Conservation (phyloP, 768 basidiomycete genomes). For the Lactarius indigo region DNA sequence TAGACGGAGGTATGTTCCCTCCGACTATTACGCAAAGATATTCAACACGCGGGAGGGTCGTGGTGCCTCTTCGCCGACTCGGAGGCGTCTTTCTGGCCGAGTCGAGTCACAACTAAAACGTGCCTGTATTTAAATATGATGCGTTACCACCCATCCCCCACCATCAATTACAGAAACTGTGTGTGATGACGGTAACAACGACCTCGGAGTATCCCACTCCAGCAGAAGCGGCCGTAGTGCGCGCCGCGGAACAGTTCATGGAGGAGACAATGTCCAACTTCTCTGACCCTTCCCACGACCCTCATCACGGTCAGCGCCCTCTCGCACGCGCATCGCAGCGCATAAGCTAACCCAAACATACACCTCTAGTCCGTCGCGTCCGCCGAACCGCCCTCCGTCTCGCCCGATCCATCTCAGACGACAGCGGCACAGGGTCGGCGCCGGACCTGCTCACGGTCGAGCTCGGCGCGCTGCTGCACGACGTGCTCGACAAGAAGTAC, state of each 20-base stretch:
- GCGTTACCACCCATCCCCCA: background rate
- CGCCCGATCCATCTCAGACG: slow-evolving; percentile 43
- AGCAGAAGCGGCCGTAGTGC: slow-evolving; percentile 50
- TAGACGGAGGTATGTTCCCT: background rate
- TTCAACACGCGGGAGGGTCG: background rate
- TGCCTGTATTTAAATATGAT: background rate
- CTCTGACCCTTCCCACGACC: slow-evolving; percentile 73
- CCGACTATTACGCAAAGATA: background rate
- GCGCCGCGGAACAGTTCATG: slow-evolving; percentile 68
- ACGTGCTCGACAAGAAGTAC: slow-evolving; percentile 86
- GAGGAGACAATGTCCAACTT: slow-evolving; percentile 68
- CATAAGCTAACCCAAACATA: background rate
- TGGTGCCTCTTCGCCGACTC: background rate
- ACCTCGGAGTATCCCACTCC: slow-evolving; percentile 47
- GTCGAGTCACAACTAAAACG: background rate
- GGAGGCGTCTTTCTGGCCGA: background rate
- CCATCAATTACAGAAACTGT: background rate
- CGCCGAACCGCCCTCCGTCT: slow-evolving; percentile 70
- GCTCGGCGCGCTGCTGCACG: slow-evolving; percentile 84
- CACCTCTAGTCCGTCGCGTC: slow-evolving; percentile 68
- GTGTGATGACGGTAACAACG: slow-evolving; percentile 10
- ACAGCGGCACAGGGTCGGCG: slow-evolving; percentile 1
- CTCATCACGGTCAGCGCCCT: slow-evolving; percentile 57
- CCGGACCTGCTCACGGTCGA: slow-evolving; percentile 78
- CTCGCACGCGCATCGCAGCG: background rate